phyloP scores from a whole-genome alignment of 495 filamentous ascomycete genomes.

The Neurospora sp. region DNA sequence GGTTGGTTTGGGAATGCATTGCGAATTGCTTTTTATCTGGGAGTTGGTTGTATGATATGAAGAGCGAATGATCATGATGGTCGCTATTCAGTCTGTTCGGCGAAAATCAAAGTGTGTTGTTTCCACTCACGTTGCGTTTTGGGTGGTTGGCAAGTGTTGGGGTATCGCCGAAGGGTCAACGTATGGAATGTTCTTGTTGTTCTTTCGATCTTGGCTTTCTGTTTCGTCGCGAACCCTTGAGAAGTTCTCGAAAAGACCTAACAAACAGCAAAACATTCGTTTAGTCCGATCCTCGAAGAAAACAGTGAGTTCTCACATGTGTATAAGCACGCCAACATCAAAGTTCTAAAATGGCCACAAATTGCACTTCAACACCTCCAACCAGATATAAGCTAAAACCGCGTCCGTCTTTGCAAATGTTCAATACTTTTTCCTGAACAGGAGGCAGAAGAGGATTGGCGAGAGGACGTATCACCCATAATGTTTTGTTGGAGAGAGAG shows the following conservation, averaged over 20 bases:
- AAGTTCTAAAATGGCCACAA: background rate
- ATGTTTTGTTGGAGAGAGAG: background rate
- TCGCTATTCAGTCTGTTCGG: background rate
- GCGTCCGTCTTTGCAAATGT: conserved; percentile 11
- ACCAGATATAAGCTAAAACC: background rate
- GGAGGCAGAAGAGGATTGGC: conserved; percentile 7
- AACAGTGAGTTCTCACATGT: background rate
- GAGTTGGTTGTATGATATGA: background rate
- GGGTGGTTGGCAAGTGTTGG: background rate
- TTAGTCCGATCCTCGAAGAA: background rate
- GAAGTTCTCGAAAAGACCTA: background rate
- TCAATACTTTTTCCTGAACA: conserved; percentile 19
- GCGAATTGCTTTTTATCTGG: background rate
- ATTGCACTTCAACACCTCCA: background rate
- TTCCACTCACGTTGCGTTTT: background rate
- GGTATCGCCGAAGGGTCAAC: background rate
- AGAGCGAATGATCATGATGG: background rate
- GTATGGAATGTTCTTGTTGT: background rate
- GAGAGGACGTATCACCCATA: conserved; percentile 3
- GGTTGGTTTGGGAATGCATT: background rate
- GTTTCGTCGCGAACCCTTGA: background rate
- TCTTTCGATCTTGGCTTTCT: background rate
- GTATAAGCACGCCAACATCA: background rate
- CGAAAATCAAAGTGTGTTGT: background rate
- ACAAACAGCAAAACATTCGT: background rate